phyloP scores from a whole-genome alignment of 2,329 filamentous ascomycete species.

The Magnaporthiopsis incrustans region DNA sequence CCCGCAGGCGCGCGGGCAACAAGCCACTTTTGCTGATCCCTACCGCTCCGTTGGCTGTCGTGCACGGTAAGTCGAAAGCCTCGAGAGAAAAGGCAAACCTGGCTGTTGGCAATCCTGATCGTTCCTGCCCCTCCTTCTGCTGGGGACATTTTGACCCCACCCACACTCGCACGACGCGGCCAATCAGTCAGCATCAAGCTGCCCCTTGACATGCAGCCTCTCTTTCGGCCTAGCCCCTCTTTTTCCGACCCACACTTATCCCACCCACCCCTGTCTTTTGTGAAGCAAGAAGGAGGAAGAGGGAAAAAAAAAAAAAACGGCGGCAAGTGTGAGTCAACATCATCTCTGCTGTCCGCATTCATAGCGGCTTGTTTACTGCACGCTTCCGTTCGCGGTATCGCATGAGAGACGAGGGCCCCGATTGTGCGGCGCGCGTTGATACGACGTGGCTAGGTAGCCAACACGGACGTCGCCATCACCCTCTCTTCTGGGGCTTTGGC shows the following conservation, averaged over 20 bases:
- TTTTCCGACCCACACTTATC: not conserved
- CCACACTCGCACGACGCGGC: not conserved
- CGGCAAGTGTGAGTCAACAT: constrained; percentile 1
- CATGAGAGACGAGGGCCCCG: not conserved
- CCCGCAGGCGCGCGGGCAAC: not conserved
- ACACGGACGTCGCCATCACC: too few relatives aligned
- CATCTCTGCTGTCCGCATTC: not conserved
- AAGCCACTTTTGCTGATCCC: not conserved
- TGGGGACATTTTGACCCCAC: not conserved
- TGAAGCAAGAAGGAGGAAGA: not conserved
- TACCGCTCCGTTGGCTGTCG: not conserved
- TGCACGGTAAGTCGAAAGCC: not conserved
- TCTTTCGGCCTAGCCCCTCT: not conserved
- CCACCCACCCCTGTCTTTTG: not conserved
- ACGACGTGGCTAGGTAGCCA: not conserved
- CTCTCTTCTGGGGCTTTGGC: not conserved
- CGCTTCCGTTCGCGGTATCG: not conserved
- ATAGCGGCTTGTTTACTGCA: not conserved
- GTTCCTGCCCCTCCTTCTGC: not conserved
- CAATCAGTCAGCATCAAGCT: not conserved
- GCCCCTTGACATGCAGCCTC: not conserved
- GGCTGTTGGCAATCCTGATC: not conserved
- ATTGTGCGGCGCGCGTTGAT: not conserved
- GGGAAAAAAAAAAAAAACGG: not conserved
- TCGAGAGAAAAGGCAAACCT: not conserved